Base-by-base conservation (phyloP, 2,329 filamentous ascomycete genomes). In the Cladophialophora immunda region DNA sequence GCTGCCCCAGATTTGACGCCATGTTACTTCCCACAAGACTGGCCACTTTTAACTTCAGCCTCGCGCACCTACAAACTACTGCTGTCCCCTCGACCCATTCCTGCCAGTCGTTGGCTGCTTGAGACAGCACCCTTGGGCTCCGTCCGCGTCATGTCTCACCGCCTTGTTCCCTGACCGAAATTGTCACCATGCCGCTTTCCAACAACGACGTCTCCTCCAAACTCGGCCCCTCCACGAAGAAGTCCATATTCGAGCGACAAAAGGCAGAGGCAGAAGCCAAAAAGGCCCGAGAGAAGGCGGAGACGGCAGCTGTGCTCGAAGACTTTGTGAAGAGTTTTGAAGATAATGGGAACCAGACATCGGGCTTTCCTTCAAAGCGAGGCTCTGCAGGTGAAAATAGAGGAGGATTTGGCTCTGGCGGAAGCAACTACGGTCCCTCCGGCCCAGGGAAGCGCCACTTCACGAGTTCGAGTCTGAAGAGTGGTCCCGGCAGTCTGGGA, bases 191-290 rank as follows among this genome's bases (percentile, higher is more conserved):
- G 45, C 45, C 45, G 4, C 45, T 34, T 53, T 53, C n/a, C 55
- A 22, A 63, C 30, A 29, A 63, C 62, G 60, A 59, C 55, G 27
- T 47, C 47, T 55, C 60, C 54, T 13, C 89, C 59, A 97, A 96
- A 79, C 88, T 95, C 58, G 92, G 92, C 57, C 66, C 70, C 6
- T 89, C 92, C 0, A 86, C 89, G 68, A 95, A 94, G 79, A 92
- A 95, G 76, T 96, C 93, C 22, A 85, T 91, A 29, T 97, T 96
- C 77, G 94, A 97, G 81, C 90, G 90, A 73, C 92, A 96, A 78
- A 93, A 92, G 78, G 92, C 92, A 67, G 93, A 97, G 77, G 92
- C 92, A 64, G 93, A 97, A 82, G 93, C 92, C 27, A 97, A 97
- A 81, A 89, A 92, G 66, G 86, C 87, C 72, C 87, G 92, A 72